Evolutionary conservation across 805 yeast genomes (phyloP), one percentile per base, ranked within the genome.

Genomic region (Torulaspora delbrueckii): DNA sequence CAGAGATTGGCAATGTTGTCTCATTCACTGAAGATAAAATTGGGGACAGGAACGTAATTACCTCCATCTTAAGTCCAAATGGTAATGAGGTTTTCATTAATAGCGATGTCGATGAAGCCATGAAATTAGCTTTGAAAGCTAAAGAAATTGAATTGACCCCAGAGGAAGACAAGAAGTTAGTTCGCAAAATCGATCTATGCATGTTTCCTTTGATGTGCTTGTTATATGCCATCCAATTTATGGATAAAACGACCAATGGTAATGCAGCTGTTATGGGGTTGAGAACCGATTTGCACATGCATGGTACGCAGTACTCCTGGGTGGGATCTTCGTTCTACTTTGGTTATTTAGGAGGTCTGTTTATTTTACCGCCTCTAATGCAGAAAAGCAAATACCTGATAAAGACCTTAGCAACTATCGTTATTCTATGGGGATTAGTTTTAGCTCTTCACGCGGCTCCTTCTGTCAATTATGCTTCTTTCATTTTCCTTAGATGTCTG

Each of bases 381-480:
- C 89, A 84, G 60, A 70, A 68, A 43, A 74, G 79, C 42, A 84
- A 82, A 2, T 48, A 57, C 33, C 70, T 83, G 51, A 73, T 80
- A 6, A 78, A 76, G 52, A 63, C 78, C 3, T 68, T 75, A 3
- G 67, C 77, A 8, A 49, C 62, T 1, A 73, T 74, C 48, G 73
- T 82, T 32, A 56, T 79, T n/a, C 35, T 76, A 0, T 84, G 90
- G 89, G 88, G 88, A 18, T 55, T 60, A 25, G 60, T 79, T n/a
- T 62, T 80, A 28, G 68, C 76, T 30, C 65, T 78, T n/a, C 78
- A 76, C 50, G 73, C 84, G 1, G 76, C 73, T 1, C 74, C 81
- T 2, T 58, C 69, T 32, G 50, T 59, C n/a, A 64, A 58, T 26
- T 77, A 69, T 50, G 66, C 74, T 7, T 74, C 79, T 0, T 69